phyloP scores from a whole-genome alignment of 1,139 yeast species.

The Oligophagozyma castellii region DNA sequence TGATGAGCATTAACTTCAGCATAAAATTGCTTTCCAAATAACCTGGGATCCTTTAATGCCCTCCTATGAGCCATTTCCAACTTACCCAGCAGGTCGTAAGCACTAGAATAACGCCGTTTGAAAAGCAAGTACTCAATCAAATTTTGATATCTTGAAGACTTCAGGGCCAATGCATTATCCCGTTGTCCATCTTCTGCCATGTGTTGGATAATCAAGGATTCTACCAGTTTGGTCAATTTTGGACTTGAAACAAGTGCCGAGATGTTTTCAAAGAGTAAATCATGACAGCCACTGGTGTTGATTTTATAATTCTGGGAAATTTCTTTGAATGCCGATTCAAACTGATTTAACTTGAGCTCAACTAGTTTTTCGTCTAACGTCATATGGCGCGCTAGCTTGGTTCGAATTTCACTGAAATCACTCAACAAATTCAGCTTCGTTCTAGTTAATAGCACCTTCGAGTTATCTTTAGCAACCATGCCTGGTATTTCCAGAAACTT shows the following conservation, averaged over 20 bases:
- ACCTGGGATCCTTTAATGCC: background rate
- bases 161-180: constrained; percentile 2
- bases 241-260: background rate
- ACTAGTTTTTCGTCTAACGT: too few species aligned
- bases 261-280: constrained; percentile 5
- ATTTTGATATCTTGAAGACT: constrained; percentile 7
- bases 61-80: constrained; percentile 7
- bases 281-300: background rate
- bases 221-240: background rate
- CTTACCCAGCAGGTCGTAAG: constrained; percentile 8
- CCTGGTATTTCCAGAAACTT: constrained; percentile 6
- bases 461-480: constrained; percentile 3
- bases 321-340: constrained; percentile 8
- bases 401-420: constrained; percentile 6
- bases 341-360: constrained; percentile 2
- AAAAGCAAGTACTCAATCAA: constrained; percentile 2
- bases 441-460: constrained; percentile 5
- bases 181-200: constrained; percentile 1
- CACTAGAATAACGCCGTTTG: constrained; percentile 9
- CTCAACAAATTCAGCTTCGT: constrained; percentile 14
- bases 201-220: background rate
- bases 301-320: constrained; percentile 5
- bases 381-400: background rate
- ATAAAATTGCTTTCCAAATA: constrained; percentile 2
- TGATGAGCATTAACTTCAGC: constrained; percentile 17